These are phyloP conservation scores for Capsicum pubescens DNA, from an alignment of 257 asterid species.

Conservation along the genomic window DNA sequence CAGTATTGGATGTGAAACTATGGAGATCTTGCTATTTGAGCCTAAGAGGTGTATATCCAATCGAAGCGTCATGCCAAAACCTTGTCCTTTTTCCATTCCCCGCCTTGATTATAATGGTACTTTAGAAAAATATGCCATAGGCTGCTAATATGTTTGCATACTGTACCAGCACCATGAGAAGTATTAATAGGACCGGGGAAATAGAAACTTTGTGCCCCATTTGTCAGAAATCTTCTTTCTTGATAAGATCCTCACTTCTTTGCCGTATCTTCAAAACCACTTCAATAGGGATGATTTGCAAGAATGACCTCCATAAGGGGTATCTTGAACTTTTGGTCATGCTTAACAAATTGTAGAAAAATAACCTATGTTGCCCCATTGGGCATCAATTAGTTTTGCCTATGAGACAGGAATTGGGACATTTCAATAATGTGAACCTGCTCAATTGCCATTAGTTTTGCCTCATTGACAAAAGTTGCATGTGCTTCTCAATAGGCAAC, in stretches of 20 bases:
- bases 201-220: background rate
- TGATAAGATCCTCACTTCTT: slow-evolving; percentile 2
- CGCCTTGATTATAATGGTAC: background rate
- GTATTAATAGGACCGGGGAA: background rate
- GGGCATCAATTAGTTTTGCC: slow-evolving; percentile 7
- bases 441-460: background rate
- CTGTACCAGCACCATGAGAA: background rate
- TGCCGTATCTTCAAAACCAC: background rate
- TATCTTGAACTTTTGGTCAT: background rate
- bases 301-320: background rate
- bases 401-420: background rate
- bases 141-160: background rate
- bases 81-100: slow-evolving; percentile 11
- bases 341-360: background rate
- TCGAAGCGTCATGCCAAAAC: slow-evolving; percentile 5
- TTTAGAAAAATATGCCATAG: slow-evolving; percentile 1
- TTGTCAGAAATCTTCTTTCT: background rate
- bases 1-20: slow-evolving; percentile 16
- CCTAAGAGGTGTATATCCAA: background rate
- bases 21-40: background rate
- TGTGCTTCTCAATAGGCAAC: background rate
- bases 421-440: background rate
- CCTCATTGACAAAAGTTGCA: background rate
- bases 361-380: background rate
- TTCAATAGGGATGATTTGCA: background rate